Evolutionary conservation across 2,329 filamentous ascomycete species (phyloP).

Genomic region (Epichloe uncinata): DNA sequence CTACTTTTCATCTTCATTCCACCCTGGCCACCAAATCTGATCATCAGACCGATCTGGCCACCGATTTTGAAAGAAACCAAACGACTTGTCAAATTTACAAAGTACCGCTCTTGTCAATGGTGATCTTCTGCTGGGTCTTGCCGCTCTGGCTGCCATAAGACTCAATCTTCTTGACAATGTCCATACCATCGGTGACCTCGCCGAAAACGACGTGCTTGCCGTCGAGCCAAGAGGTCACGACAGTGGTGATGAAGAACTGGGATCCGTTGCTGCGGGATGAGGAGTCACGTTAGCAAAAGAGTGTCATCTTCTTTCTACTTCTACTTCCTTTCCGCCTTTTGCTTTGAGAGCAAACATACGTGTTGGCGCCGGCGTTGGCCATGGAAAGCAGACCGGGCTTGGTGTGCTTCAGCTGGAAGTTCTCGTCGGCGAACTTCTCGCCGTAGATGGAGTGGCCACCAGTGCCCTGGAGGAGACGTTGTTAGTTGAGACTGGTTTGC

Average conservation of each 20-base stretch:
- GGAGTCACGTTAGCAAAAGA: no score
- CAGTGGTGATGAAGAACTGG: slow-evolving; percentile 96
- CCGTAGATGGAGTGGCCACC: slow-evolving; percentile 12
- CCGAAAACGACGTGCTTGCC: slow-evolving; percentile 79
- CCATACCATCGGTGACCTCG: slow-evolving; percentile 43
- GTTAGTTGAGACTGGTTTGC: not conserved
- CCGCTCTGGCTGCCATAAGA: slow-evolving; percentile 37
- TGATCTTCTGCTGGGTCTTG: slow-evolving; percentile 43
- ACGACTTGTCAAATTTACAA: slow-evolving; percentile 21
- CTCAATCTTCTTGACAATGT: slow-evolving; percentile 48
- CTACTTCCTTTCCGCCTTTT: not conserved
- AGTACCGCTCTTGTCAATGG: slow-evolving; percentile 40
- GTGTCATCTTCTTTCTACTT: no score
- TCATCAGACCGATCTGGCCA: slow-evolving; percentile 1
- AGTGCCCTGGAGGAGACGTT: slow-evolving; percentile 6
- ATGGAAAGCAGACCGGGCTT: slow-evolving; percentile 11
- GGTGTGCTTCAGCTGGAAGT: slow-evolving; percentile 11
- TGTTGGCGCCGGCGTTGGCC: slow-evolving; percentile 12
- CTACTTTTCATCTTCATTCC: not conserved
- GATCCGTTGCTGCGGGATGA: slow-evolving; percentile 65
- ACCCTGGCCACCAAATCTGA: not conserved
- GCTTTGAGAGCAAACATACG: slow-evolving; percentile 5
- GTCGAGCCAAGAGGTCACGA: slow-evolving; percentile 76
- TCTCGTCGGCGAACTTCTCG: slow-evolving; percentile 10
- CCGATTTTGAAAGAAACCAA: not conserved